phyloP scores from a whole-genome alignment of 2,329 filamentous ascomycete species.

The Tolypocladium nubicola region DNA sequence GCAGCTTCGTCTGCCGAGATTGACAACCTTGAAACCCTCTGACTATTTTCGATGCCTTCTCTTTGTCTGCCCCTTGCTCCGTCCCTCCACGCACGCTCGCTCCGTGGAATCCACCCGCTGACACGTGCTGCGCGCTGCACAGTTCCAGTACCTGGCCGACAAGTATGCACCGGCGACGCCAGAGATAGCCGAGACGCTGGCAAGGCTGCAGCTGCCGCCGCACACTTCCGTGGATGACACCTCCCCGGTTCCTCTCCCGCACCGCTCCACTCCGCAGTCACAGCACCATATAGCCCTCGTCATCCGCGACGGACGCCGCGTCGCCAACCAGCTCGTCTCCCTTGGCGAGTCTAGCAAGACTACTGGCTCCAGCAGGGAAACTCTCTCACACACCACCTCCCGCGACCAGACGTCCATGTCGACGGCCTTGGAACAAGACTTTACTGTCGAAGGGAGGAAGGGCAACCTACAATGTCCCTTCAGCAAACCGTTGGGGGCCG shows the following conservation, averaged over 20 bases:
- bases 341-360: slow-evolving; percentile 40
- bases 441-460: slow-evolving; percentile 75
- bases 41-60: slow-evolving; percentile 8
- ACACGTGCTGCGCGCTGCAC: slow-evolving; percentile 12
- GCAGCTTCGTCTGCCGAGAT: slow-evolving; percentile 46
- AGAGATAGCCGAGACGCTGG: slow-evolving; percentile 56
- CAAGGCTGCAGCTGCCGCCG: slow-evolving; percentile 55
- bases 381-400: slow-evolving; percentile 29
- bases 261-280: slow-evolving; percentile 27
- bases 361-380: slow-evolving; percentile 37
- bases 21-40: slow-evolving; percentile 34
- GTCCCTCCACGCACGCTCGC: neutral
- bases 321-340: slow-evolving; percentile 41
- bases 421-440: slow-evolving; percentile 73
- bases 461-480: slow-evolving; percentile 78
- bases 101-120: slow-evolving; percentile 4
- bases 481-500: slow-evolving; percentile 32
- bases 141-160: slow-evolving; percentile 57
- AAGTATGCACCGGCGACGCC: slow-evolving; percentile 56
- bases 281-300: slow-evolving; percentile 49
- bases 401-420: slow-evolving; percentile 46
- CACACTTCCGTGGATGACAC: slow-evolving; percentile 36
- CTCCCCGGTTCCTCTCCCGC: slow-evolving; percentile 43
- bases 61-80: slow-evolving; percentile 5
- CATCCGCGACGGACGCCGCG: slow-evolving; percentile 53